Evolutionary conservation across 768 basidiomycete genomes (phyloP).

Genomic region (Serendipita vermifera): DNA sequence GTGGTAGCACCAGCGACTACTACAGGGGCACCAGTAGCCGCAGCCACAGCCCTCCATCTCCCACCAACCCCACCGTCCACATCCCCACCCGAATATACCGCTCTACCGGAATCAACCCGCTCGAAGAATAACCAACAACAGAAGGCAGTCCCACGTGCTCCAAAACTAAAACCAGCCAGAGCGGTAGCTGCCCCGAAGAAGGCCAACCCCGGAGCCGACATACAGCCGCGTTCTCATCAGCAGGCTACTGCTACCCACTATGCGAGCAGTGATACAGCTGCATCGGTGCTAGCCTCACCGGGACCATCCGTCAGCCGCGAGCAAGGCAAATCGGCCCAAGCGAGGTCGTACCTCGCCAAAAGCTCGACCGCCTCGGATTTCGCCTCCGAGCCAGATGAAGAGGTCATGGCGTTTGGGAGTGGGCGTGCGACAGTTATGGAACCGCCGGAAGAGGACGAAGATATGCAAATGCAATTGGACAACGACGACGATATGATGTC

Average conservation of each 20-base stretch:
- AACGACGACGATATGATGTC: too few relatives aligned
- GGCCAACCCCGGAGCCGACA: not conserved
- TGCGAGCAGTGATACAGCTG: too few relatives aligned
- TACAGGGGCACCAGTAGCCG: too few relatives aligned
- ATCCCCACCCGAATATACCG: conserved; percentile 6
- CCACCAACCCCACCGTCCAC: conserved; percentile 7
- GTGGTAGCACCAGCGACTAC: too few relatives aligned
- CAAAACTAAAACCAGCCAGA: not conserved
- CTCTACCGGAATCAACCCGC: not conserved
- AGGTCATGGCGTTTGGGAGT: not conserved
- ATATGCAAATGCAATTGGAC: too few relatives aligned
- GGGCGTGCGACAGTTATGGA: not conserved
- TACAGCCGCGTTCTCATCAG: not conserved
- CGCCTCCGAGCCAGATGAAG: not conserved
- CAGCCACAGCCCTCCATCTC: too few relatives aligned
- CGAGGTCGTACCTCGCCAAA: not conserved
- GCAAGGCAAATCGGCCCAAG: not conserved
- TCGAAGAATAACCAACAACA: not conserved
- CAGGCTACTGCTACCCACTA: too few relatives aligned
- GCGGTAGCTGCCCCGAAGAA: not conserved
- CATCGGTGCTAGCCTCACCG: too few relatives aligned
- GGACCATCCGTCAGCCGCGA: not conserved
- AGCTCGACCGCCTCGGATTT: not conserved
- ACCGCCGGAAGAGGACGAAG: too few relatives aligned
- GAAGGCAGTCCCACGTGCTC: not conserved